Evolutionary conservation across 78 protist species (phyloP), one percentile per base, ranked within the genome.

Genomic region (Isochrysis galbana): DNA sequence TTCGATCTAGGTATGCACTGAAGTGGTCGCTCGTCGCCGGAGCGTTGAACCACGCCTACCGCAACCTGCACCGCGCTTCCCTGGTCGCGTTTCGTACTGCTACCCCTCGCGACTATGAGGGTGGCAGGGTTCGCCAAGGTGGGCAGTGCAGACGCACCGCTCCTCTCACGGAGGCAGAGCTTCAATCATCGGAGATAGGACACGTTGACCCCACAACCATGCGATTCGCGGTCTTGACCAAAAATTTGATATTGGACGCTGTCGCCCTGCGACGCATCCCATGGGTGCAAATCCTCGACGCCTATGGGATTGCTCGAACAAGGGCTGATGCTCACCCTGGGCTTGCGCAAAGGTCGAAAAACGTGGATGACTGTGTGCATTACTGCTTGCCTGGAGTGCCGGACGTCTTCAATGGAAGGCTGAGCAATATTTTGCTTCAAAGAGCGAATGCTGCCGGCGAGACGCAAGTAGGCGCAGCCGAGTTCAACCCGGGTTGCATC

Each of bases 311-410:
- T 32, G 84, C 84, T 25, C 46, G 46, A 23, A 11, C 2, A n/a
- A 41, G 84, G 5, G 47, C 84, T 4, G 84, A 77, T 32, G 84
- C 84, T 23, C 84, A 77, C 46, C 84, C 84, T 22, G 3, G 48
- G 36, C 3, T 2, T 7, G 46, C n/a, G 25, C 84, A 26, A 4
- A 1, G 25, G 22, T 41, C n/a, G 72, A 23, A 11, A n/a, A 3
- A 19, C 72, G n/a, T 10, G 19, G 29, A 70, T 17, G 84, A 77
- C 84, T 77, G 84, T 32, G 48, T 39, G 84, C 84, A 77, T 46
- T 77, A 77, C 84, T 77, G 84, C 84, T 46, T 77, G 44, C 84
- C 84, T 4, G 84, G 84, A 41, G 32, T 77, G 46, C 84, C 84
- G 34, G 84, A 77, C 46, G 47, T 77, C 17, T 77, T 2, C 32